phyloP scores from a whole-genome alignment of 2,329 filamentous ascomycete species.

The Cercospora beticola region DNA sequence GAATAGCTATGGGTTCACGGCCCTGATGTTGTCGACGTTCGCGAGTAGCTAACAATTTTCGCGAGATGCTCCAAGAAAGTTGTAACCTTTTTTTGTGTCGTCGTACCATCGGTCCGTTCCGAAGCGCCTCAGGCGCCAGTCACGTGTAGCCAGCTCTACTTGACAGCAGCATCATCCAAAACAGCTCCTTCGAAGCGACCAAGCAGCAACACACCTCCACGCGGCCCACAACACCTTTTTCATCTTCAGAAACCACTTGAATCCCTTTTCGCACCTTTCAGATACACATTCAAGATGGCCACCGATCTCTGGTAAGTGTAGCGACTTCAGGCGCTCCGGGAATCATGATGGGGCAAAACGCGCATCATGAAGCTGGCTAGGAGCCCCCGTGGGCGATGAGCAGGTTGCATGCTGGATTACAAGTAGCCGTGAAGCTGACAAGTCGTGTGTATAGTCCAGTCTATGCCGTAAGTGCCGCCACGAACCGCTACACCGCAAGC shows the following conservation, averaged over 20 bases:
- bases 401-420: not conserved
- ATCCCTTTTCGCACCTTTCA: slow-evolving; percentile 5
- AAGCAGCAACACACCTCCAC: slow-evolving; percentile 1
- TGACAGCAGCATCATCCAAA: slow-evolving; percentile 6
- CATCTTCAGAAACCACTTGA: slow-evolving; percentile 7
- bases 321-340: slow-evolving; percentile 29
- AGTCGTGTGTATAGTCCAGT: slow-evolving; percentile 68
- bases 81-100: not conserved
- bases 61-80: not conserved
- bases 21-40: slow-evolving; percentile 28
- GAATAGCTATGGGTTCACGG: slow-evolving; percentile 37
- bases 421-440: slow-evolving; percentile 24
- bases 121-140: not conserved
- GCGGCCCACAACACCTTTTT: not conserved
- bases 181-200: slow-evolving; percentile 6
- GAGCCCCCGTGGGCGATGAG: not conserved
- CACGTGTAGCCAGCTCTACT: not conserved
- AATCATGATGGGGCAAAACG: slow-evolving; percentile 22
- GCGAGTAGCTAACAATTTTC: slow-evolving; percentile 2
- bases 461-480: slow-evolving; percentile 83
- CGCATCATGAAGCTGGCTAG: slow-evolving; percentile 15
- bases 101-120: slow-evolving; percentile 4
- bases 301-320: slow-evolving; percentile 70
- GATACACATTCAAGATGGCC: slow-evolving; percentile 60
- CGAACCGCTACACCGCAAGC: not conserved